phyloP scores from a whole-genome alignment of 2,329 filamentous ascomycete genomes.

The Cryphonectria japonica region DNA sequence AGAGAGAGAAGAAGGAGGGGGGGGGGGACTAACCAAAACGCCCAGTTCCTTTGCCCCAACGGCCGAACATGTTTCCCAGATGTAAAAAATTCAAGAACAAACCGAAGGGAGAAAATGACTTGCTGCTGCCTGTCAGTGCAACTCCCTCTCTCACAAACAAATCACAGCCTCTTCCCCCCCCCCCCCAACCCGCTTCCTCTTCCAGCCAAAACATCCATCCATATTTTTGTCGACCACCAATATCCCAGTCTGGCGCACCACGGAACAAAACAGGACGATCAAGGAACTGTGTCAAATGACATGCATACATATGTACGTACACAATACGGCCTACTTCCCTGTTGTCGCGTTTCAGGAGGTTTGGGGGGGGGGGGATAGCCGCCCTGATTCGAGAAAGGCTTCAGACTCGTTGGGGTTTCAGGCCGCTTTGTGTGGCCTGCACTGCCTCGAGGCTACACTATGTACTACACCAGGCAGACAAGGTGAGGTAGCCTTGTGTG shows the following conservation, averaged over 20 bases:
- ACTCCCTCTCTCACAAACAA: no score
- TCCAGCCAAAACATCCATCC: no score
- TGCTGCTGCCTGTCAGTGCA: no score
- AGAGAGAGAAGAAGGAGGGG: neutral
- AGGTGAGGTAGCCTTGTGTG: neutral
- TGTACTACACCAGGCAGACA: neutral
- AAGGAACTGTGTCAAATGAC: neutral
- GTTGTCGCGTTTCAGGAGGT: neutral
- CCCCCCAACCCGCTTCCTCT: neutral
- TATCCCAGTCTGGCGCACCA: neutral
- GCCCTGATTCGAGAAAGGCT: neutral
- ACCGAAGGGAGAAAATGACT: no score
- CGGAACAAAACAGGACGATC: neutral
- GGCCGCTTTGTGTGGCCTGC: neutral
- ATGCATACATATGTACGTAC: neutral
- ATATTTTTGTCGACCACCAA: neutral
- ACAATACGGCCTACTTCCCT: neutral
- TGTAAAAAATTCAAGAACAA: no score
- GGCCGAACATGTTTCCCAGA: neutral
- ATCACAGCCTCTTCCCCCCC: no score
- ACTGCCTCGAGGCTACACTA: no score
- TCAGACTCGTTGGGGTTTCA: constrained; percentile 29
- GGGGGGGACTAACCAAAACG: no score
- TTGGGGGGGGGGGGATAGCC: no score
- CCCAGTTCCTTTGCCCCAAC: neutral